These are phyloP conservation scores for Fusarium sp. DNA, from an alignment of 2,329 filamentous ascomycete species.

Conservation along the genomic window DNA sequence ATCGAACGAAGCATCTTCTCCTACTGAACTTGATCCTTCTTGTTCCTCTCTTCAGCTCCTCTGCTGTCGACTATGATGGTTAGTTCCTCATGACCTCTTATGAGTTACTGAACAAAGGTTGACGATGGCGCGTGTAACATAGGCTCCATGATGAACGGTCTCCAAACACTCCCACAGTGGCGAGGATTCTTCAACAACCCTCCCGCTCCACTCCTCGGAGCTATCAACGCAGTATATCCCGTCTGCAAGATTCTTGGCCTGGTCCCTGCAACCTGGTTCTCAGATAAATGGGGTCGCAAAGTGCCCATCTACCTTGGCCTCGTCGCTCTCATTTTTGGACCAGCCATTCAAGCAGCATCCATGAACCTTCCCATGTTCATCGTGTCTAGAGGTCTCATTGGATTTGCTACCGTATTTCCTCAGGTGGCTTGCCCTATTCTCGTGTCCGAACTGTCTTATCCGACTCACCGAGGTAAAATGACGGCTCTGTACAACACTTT, in stretches of 20 bases:
- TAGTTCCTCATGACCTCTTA: background rate
- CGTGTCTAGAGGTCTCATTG: slow-evolving; percentile 47
- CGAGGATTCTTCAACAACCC: slow-evolving; percentile 54
- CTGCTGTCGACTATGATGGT: slow-evolving; percentile 58
- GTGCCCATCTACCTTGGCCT: slow-evolving; percentile 50
- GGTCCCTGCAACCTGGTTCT: slow-evolving; percentile 49
- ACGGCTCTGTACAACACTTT: slow-evolving; percentile 48
- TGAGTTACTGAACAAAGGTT: background rate
- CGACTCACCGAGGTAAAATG: slow-evolving; percentile 47
- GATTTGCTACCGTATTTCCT: slow-evolving; percentile 45
- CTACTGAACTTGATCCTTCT: slow-evolving; percentile 56
- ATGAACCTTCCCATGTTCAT: slow-evolving; percentile 45
- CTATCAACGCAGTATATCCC: slow-evolving; percentile 51
- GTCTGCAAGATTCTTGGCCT: slow-evolving; percentile 53
- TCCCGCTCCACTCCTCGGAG: slow-evolving; percentile 47
- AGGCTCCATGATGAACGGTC: slow-evolving; percentile 57
- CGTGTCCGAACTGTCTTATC: slow-evolving; percentile 49
- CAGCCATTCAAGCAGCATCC: slow-evolving; percentile 47
- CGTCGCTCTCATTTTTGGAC: slow-evolving; percentile 44
- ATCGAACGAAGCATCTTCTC: slow-evolving; percentile 54
- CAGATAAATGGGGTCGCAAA: slow-evolving; percentile 55
- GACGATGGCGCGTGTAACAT: background rate
- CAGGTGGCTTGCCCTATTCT: slow-evolving; percentile 47
- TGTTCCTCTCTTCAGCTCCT: slow-evolving; percentile 55
- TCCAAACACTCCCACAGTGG: slow-evolving; percentile 56